phyloP scores from a whole-genome alignment of 192 early-diverging fungal genomes.

The Irineochytrium annulatum region DNA sequence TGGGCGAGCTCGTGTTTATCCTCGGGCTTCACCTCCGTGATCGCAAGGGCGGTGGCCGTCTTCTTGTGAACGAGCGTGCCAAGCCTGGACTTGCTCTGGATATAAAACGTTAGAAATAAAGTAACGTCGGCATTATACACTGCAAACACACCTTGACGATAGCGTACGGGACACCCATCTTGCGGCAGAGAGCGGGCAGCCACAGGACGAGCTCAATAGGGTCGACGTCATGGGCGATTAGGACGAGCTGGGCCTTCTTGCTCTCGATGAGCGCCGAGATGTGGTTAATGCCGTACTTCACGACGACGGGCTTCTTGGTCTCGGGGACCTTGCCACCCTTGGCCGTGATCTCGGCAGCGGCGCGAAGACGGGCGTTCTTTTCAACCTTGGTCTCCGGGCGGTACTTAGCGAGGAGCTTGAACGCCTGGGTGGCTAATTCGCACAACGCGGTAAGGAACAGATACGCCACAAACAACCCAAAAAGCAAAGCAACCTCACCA shows the following conservation, averaged over 20 bases:
- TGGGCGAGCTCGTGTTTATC: constrained; percentile 90
- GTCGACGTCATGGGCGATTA: constrained; percentile 99
- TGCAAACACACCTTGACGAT: too few species aligned
- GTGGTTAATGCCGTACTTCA: constrained; percentile 99
- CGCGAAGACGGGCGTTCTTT: constrained; percentile 90
- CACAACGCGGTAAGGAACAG: background rate
- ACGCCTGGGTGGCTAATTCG: constrained; percentile 79
- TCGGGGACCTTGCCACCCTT: constrained; percentile 81
- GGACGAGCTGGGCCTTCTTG: constrained; percentile 98
- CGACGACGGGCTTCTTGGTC: constrained; percentile 87
- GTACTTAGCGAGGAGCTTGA: constrained; percentile 99
- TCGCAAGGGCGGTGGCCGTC: constrained; percentile 94
- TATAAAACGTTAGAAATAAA: too few species aligned
- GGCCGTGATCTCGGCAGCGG: constrained; percentile 83
- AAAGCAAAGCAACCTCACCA: constrained; percentile 27
- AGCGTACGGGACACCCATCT: constrained; percentile 99
- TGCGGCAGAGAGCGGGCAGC: constrained; percentile 99
- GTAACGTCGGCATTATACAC: too few species aligned
- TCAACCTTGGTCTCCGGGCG: constrained; percentile 96
- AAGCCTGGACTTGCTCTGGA: constrained; percentile 96
- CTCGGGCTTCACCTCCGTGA: constrained; percentile 90
- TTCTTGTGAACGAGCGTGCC: constrained; percentile 99
- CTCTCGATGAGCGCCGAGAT: constrained; percentile 95
- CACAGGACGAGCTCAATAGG: constrained; percentile 99
- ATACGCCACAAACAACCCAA: background rate